Conservation (phyloP, 148 eudicot species). For the Rhododendron vialii region DNA sequence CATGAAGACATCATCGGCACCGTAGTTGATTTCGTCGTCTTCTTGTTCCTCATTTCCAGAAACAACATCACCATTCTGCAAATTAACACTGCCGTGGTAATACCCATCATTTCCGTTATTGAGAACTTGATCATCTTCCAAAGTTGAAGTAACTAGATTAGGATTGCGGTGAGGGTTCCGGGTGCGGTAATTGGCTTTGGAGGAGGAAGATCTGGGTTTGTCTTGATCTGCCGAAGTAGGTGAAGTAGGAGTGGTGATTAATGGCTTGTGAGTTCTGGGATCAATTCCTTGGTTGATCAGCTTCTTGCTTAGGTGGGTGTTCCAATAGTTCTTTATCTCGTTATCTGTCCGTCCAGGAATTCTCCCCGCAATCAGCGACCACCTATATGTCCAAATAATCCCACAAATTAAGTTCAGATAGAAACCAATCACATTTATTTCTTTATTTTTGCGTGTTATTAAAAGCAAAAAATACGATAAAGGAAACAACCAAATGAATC, state of each 20-base stretch:
- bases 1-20: constrained; percentile 28
- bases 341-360: constrained; percentile 64
- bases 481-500: background rate
- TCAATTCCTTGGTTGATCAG: constrained; percentile 61
- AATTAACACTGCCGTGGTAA: background rate
- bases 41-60: constrained; percentile 3
- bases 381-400: constrained; percentile 18
- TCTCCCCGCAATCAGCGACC: constrained; percentile 67
- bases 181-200: background rate
- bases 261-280: constrained; percentile 64
- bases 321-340: constrained; percentile 73
- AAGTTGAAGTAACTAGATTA: background rate
- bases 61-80: constrained; percentile 11
- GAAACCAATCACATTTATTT: background rate
- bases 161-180: background rate
- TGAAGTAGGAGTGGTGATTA: background rate
- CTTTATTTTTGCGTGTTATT: background rate
- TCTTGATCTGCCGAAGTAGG: background rate
- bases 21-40: constrained; percentile 10
- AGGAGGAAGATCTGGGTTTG: constrained; percentile 13
- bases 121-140: background rate
- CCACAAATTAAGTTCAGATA: background rate
- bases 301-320: constrained; percentile 65
- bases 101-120: constrained; percentile 6
- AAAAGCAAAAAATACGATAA: background rate